Evolutionary conservation across 306 rosid genomes (phyloP), one percentile per base, ranked within the genome.

Genomic region (Cicer pinnatifidum): DNA sequence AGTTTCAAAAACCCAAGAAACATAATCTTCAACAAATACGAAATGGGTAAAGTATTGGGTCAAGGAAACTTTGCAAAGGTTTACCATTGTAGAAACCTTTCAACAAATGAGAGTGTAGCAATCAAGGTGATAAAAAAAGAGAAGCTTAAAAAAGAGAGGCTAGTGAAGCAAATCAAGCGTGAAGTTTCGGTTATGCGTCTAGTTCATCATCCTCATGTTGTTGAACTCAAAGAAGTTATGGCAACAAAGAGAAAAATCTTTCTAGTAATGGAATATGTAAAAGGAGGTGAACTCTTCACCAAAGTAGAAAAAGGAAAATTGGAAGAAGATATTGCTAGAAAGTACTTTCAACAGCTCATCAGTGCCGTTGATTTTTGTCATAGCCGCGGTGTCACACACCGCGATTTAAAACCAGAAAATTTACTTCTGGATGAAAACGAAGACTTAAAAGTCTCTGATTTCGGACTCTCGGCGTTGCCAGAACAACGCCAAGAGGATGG

Each of bases 31-130:
- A 19, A 83, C 66, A 92, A 92, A 65, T 92, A 90, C 63, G 98
- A 90, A 81, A 85, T 86, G 92, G 96, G 98, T 5, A 82, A 88
- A 35, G 67, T 83, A 0, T 63, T 92, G 7, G 98, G 98, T 3
- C 86, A 90, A 51, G 98, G 98, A 0, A 92, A 86, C 19, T 92
- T 92, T 50, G 98, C 98, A 0, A 90, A 92, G 58, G 98, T 92
- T 12, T 83, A 83, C 53, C 77, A 87, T 7, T 89, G 82, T 0
- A 78, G 73, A 73, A 85, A 87, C 76, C 73, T 90, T 1, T 6
- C n/a, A 7, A 82, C 83, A 20, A 83, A 82, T 37, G 94, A 92
- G 35, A 86, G 86, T 60, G 95, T 90, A 0, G 98, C 98, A 7
- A 88, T 88, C 15, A 92, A 92, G 69, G 96, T 90, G 0, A 82